phyloP scores from a whole-genome alignment of 805 yeast genomes.

The Saccharomycopsis oosterbeekiorum region DNA sequence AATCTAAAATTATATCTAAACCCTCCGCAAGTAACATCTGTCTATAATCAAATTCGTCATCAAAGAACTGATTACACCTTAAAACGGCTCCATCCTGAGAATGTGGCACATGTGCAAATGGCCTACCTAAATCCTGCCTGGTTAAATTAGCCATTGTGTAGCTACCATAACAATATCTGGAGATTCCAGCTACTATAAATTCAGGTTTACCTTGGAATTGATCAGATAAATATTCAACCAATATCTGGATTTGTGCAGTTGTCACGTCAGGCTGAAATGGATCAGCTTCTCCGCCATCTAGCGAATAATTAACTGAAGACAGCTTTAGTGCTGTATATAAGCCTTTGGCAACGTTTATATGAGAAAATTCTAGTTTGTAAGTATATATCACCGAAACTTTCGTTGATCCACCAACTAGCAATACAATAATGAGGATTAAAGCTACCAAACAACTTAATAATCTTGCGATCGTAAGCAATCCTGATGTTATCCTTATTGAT shows the following conservation, averaged over 20 bases:
- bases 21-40: constrained; percentile 32
- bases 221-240: constrained; percentile 36
- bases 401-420: background rate
- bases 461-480: background rate
- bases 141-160: background rate
- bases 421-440: background rate
- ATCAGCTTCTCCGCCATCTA: constrained; percentile 23
- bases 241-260: constrained; percentile 37
- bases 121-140: background rate
- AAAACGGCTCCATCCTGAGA: background rate
- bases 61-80: background rate
- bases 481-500: background rate
- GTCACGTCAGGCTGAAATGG: constrained; percentile 30
- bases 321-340: constrained; percentile 33
- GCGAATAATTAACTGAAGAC: constrained; percentile 19
- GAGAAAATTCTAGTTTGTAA: constrained; percentile 37
- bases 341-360: constrained; percentile 44
- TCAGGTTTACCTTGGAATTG: constrained; percentile 43
- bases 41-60: constrained; percentile 30
- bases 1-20: constrained; percentile 35
- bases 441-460: background rate
- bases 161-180: constrained; percentile 37
- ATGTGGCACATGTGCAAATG: background rate
- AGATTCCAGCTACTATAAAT: constrained; percentile 31
- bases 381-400: constrained; percentile 2